Conservation (phyloP, 2,329 filamentous ascomycete genomes). For the Amauroascus niger region DNA sequence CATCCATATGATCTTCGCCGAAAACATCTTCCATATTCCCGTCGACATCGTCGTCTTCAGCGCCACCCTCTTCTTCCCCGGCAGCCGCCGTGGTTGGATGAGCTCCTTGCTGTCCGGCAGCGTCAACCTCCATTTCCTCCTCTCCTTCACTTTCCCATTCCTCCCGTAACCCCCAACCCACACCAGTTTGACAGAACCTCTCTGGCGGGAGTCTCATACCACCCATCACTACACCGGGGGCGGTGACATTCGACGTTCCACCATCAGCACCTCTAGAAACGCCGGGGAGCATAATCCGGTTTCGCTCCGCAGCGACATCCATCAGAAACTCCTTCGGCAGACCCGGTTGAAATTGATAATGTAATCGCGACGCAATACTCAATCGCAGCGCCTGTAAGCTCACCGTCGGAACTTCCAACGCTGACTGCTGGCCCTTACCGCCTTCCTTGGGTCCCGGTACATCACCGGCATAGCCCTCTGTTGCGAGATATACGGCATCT, state of each 20-base stretch:
- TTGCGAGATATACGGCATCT: constrained; percentile 44
- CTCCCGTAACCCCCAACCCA: constrained; percentile 48
- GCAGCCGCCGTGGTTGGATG: constrained; percentile 15
- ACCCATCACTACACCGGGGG: constrained; percentile 34
- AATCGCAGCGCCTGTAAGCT: constrained; percentile 49
- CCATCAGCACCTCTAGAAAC: constrained; percentile 42
- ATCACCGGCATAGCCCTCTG: constrained; percentile 42
- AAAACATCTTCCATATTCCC: constrained; percentile 42
- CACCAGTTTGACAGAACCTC: constrained; percentile 51
- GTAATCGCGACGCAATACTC: constrained; percentile 50
- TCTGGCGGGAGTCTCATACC: constrained; percentile 53
- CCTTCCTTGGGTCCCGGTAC: constrained; percentile 23
- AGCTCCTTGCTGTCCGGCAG: constrained; percentile 18
- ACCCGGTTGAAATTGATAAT: constrained; percentile 50
- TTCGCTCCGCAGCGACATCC: constrained; percentile 48
- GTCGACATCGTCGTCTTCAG: constrained; percentile 36
- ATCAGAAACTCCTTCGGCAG: constrained; percentile 54
- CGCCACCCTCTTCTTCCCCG: constrained; percentile 28
- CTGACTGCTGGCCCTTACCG: constrained; percentile 26
- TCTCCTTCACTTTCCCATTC: constrained; percentile 30
- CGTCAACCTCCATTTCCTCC: constrained; percentile 16
- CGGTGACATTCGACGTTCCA: constrained; percentile 19
- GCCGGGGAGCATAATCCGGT: constrained; percentile 45
- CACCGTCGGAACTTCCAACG: constrained; percentile 43
- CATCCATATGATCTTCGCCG: constrained; percentile 35